phyloP scores from a whole-genome alignment of 2,329 filamentous ascomycete species.

The Paramyrothecium sp. region DNA sequence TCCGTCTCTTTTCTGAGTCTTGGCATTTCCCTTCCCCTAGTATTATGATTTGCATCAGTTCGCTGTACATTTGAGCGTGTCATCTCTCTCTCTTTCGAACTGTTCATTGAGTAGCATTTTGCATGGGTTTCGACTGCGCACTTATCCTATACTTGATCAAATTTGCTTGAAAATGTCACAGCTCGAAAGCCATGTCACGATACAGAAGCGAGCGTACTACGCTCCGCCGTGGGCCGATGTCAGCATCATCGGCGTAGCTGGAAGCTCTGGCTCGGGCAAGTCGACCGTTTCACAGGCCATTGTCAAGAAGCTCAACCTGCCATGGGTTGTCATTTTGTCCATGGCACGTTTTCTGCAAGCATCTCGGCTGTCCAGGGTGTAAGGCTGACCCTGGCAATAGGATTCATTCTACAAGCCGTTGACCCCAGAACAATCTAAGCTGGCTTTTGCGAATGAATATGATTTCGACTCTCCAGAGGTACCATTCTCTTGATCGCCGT shows the following conservation, averaged over 20 bases:
- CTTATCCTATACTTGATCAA: not conserved
- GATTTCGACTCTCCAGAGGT: conserved; percentile 91
- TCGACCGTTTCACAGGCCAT: conserved; percentile 92
- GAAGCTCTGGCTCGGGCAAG: conserved; percentile 91
- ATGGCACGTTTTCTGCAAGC: conserved; percentile 63
- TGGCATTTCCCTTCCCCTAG: not conserved
- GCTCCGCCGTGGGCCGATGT: conserved; percentile 94
- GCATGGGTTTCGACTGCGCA: not conserved
- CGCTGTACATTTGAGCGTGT: not conserved
- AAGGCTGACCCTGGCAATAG: conserved; percentile 43
- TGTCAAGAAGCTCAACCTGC: conserved; percentile 82
- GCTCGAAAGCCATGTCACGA: conserved; percentile 42
- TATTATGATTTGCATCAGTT: not conserved
- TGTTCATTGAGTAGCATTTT: not conserved
- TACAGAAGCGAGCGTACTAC: conserved; percentile 69
- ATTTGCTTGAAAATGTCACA: conserved; percentile 19
- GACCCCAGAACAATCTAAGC: conserved; percentile 71
- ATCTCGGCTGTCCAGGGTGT: not conserved
- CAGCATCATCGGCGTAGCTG: conserved; percentile 94
- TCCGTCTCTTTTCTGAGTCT: not conserved
- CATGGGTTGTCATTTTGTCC: conserved; percentile 96
- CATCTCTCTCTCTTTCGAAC: not conserved
- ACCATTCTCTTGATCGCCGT: conserved; percentile 14
- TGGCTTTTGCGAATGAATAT: conserved; percentile 86
- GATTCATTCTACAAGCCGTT: conserved; percentile 97